Conservation (phyloP, 345 rosid species). For the Camelina laxa region DNA sequence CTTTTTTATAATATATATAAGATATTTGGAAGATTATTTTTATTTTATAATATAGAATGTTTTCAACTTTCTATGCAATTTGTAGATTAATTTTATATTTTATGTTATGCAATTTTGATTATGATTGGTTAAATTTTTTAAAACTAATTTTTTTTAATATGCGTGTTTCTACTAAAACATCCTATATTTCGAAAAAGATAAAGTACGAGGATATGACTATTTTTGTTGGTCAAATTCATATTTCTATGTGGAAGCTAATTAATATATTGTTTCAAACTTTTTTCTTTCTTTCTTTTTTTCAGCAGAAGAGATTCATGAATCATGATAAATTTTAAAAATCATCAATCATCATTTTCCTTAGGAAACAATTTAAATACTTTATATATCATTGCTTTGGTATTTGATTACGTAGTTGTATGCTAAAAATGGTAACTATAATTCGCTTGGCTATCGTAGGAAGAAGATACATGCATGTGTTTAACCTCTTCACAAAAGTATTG, state of each 20-base stretch:
- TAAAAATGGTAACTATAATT: constrained; percentile 19
- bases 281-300: background rate
- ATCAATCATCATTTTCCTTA: constrained; percentile 43
- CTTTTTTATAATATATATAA: too few relatives aligned
- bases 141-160: too few relatives aligned
- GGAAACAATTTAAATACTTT: constrained; percentile 35
- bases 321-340: constrained; percentile 4
- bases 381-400: constrained; percentile 34
- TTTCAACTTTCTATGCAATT: too few relatives aligned
- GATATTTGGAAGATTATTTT: too few relatives aligned
- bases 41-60: too few relatives aligned
- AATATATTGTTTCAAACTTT: constrained; percentile 5
- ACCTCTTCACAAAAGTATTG: constrained; percentile 10
- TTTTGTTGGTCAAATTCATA: background rate
- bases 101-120: too few relatives aligned
- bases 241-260: background rate
- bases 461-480: constrained; percentile 16
- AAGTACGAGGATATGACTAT: background rate
- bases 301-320: constrained; percentile 20
- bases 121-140: too few relatives aligned
- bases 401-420: constrained; percentile 29
- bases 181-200: too few relatives aligned
- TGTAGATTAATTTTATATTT: too few relatives aligned
- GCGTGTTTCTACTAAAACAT: too few relatives aligned
- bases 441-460: background rate